A percentile compares a stretch with the other conserved stretches of the same genome.
Conservation (phyloP, 225 moss, liverwort and hornwort species). For the Pseudisothecium myosuroides region DNA sequence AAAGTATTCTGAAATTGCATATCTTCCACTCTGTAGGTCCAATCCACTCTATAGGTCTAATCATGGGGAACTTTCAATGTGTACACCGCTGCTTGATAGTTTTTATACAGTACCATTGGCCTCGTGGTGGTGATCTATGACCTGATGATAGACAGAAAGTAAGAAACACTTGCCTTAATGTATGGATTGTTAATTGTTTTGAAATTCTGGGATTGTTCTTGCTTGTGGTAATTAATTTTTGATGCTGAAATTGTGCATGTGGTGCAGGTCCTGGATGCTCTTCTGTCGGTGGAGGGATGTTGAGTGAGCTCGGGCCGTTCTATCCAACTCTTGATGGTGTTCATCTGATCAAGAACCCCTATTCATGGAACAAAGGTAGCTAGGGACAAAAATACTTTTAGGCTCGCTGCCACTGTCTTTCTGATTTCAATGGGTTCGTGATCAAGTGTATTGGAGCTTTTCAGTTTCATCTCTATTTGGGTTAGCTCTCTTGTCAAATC, state of each 20-base stretch:
- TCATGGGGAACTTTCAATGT: not conserved
- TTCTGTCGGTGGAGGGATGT: conserved; percentile 82
- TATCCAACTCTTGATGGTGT: conserved; percentile 72
- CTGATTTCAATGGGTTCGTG: not conserved
- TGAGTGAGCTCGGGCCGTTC: conserved; percentile 94
- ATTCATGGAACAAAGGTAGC: conserved; percentile 86
- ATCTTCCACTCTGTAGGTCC: not conserved
- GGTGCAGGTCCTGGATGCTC: conserved; percentile 93
- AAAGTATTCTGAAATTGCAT: not conserved
- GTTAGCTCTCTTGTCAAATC: not conserved
- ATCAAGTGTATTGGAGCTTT: not conserved
- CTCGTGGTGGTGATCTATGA: not conserved
- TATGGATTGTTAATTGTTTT: not conserved
- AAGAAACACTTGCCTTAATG: not conserved
- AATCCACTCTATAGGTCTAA: not conserved
- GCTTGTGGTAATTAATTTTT: not conserved
- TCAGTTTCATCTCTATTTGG: not conserved
- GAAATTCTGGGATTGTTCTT: not conserved
- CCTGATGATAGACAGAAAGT: not conserved
- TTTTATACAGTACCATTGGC: not conserved
- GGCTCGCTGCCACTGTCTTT: not conserved
- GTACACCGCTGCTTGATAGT: not conserved
- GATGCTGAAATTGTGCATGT: not conserved
- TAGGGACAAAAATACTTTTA: not conserved
- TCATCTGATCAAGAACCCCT: conserved; percentile 49